phyloP scores from a whole-genome alignment of 441 rosid genomes.

The Syzygium syzygioides region DNA sequence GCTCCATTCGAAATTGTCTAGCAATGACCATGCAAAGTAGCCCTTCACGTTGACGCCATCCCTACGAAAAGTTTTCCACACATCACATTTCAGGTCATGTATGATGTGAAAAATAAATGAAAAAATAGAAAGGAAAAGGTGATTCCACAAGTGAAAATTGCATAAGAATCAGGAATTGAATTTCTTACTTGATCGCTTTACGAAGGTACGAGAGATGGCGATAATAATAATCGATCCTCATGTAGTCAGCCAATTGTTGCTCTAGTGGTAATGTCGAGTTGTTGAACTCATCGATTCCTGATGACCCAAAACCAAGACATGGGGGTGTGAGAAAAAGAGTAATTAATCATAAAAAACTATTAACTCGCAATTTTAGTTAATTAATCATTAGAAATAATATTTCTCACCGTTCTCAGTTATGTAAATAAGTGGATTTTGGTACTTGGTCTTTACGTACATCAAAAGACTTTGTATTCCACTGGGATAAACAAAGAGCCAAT shows the following conservation, averaged over 20 bases:
- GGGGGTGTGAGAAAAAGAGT: not conserved
- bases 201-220: not conserved
- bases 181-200: not conserved
- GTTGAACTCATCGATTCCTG: not conserved
- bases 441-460: not conserved
- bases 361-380: not conserved
- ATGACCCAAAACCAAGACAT: not conserved
- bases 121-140: not conserved
- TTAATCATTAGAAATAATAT: not conserved
- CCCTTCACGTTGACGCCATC: not conserved
- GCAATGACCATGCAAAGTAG: not conserved
- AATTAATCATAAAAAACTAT: not conserved
- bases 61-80: not conserved
- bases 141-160: not conserved
- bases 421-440: not conserved
- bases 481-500: slow-evolving; percentile 1
- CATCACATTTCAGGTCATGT: not conserved
- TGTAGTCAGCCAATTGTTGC: not conserved
- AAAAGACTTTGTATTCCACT: not conserved
- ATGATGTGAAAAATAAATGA: not conserved
- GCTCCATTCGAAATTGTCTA: not conserved
- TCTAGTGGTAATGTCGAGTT: not conserved
- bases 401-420: not conserved
- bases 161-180: not conserved
- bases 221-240: not conserved